Evolutionary conservation across 345 rosid species (phyloP).

Genomic region (Populus nigra): DNA sequence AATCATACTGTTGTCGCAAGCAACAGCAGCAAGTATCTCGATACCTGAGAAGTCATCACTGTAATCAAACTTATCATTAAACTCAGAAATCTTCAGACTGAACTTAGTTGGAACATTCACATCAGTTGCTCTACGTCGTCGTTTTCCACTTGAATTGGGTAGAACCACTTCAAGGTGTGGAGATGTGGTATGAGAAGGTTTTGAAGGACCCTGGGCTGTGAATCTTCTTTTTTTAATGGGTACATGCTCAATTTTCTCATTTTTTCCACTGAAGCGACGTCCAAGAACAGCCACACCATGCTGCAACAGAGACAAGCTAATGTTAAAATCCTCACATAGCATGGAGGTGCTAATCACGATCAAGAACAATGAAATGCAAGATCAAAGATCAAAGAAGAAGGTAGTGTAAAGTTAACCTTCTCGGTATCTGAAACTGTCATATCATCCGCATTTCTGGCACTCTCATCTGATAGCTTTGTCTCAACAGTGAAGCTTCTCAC

Average conservation of each 20-base stretch:
- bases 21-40: constrained; percentile 54
- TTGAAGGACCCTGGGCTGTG: constrained; percentile 28
- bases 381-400: constrained; percentile 7
- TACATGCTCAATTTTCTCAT: constrained; percentile 41
- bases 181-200: constrained; percentile 19
- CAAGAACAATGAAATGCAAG: neutral
- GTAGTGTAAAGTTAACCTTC: constrained; percentile 36
- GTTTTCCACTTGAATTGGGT: constrained; percentile 7
- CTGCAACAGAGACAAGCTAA: constrained; percentile 31
- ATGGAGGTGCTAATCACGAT: neutral
- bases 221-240: constrained; percentile 55
- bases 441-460: constrained; percentile 13
- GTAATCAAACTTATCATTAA: constrained; percentile 14
- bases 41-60: constrained; percentile 58
- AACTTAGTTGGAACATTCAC: constrained; percentile 1
- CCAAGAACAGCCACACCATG: constrained; percentile 54
- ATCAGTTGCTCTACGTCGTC: constrained; percentile 3
- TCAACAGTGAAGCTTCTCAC: constrained; percentile 22
- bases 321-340: neutral
- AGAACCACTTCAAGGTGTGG: constrained; percentile 18
- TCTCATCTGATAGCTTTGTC: constrained; percentile 25
- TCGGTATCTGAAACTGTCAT: constrained; percentile 41
- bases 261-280: constrained; percentile 41
- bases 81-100: constrained; percentile 14
- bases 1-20: constrained; percentile 38